phyloP scores from a whole-genome alignment of 2,329 filamentous ascomycete species.

The Hypoxylon sp. region DNA sequence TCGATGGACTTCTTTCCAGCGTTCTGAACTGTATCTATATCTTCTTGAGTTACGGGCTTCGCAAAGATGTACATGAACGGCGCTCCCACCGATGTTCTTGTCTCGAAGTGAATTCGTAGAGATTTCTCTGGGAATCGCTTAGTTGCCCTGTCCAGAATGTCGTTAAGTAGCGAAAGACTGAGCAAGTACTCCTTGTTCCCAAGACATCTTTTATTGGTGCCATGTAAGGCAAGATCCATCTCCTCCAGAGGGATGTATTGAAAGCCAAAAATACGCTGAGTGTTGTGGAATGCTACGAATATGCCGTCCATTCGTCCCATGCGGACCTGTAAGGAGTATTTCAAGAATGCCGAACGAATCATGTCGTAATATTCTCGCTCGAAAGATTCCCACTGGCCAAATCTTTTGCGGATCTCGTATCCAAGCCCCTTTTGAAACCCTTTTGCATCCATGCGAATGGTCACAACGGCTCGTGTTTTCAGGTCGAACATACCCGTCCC shows the following conservation, averaged over 20 bases:
- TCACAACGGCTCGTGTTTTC: slow-evolving; percentile 92
- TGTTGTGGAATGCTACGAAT: slow-evolving; percentile 96
- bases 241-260: slow-evolving; percentile 90
- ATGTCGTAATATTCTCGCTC: slow-evolving; percentile 98
- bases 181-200: slow-evolving; percentile 89
- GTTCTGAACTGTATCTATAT: slow-evolving; percentile 80
- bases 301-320: slow-evolving; percentile 99
- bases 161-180: slow-evolving; percentile 82
- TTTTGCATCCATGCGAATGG: slow-evolving; percentile 86
- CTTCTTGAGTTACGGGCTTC: slow-evolving; percentile 79
- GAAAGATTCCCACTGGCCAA: slow-evolving; percentile 88
- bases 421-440: slow-evolving; percentile 80
- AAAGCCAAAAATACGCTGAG: slow-evolving; percentile 94
- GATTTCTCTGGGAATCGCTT: slow-evolving; percentile 79
- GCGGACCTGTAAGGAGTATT: slow-evolving; percentile 95
- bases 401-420: slow-evolving; percentile 84
- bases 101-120: slow-evolving; percentile 85
- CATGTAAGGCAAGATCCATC: slow-evolving; percentile 92
- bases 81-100: slow-evolving; percentile 64
- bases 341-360: slow-evolving; percentile 93
- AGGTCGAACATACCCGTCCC: slow-evolving; percentile 95
- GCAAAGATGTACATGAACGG: slow-evolving; percentile 91
- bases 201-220: slow-evolving; percentile 71
- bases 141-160: slow-evolving; percentile 80
- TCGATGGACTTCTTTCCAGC: slow-evolving; percentile 73